phyloP scores from a whole-genome alignment of 805 yeast genomes.

The Cyberlindnera suaveolens region DNA sequence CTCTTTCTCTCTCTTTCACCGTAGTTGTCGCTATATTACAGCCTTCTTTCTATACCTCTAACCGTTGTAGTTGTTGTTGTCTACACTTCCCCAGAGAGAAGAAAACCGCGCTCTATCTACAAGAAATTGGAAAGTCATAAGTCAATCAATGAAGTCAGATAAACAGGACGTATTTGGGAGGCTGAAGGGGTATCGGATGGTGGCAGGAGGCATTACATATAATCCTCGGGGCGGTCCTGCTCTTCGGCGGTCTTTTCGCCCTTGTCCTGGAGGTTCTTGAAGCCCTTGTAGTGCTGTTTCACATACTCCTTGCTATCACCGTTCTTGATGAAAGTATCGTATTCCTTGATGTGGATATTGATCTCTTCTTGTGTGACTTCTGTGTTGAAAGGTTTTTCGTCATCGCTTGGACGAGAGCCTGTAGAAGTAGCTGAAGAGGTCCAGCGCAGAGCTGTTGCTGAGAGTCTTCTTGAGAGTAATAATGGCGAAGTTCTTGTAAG shows the following conservation, averaged over 20 bases:
- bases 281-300: slow-evolving; percentile 11
- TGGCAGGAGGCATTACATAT: slow-evolving; percentile 11
- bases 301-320: slow-evolving; percentile 3
- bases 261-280: slow-evolving; percentile 16
- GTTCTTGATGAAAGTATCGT: slow-evolving; percentile 7
- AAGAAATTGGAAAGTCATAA: too few relatives aligned
- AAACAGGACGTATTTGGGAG: too few relatives aligned
- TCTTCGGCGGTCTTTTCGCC: slow-evolving; percentile 18
- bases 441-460: neutral
- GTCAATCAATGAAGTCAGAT: too few relatives aligned
- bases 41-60: too few relatives aligned
- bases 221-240: slow-evolving; percentile 23
- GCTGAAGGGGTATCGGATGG: too few relatives aligned
- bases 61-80: too few relatives aligned
- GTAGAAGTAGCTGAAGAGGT: neutral
- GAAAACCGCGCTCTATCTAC: too few relatives aligned
- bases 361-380: slow-evolving; percentile 12
- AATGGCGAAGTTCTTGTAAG: neutral
- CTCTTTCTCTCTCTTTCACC: too few relatives aligned
- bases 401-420: neutral
- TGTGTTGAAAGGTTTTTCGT: slow-evolving; percentile 12
- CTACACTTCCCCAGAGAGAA: too few relatives aligned
- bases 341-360: slow-evolving; percentile 4
- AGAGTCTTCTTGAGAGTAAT: neutral
- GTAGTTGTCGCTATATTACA: too few relatives aligned